Conservation (phyloP, 2,329 filamentous ascomycete genomes). For the Akanthomyces lecanii region DNA sequence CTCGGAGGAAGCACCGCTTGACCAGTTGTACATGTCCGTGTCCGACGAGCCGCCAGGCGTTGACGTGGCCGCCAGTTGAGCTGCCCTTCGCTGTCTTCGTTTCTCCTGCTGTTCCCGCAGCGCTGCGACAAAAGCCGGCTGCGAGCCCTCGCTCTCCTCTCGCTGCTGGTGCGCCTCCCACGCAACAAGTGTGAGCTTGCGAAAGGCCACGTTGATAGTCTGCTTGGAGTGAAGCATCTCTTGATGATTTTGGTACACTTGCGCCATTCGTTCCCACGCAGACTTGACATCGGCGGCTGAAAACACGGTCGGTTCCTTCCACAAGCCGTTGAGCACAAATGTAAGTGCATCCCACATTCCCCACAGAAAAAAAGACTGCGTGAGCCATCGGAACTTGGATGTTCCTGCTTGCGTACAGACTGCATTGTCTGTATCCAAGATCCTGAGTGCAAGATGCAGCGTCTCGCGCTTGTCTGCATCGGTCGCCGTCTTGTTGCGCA, state of each 20-base stretch:
- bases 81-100: slow-evolving; percentile 6
- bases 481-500: slow-evolving; percentile 25
- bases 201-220: slow-evolving; percentile 27
- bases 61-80: background rate
- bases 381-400: slow-evolving; percentile 29
- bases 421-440: slow-evolving; percentile 32
- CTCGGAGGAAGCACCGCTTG: background rate
- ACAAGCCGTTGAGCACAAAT: slow-evolving; percentile 27
- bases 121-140: slow-evolving; percentile 25
- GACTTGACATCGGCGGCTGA: slow-evolving; percentile 18
- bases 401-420: slow-evolving; percentile 24
- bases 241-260: slow-evolving; percentile 27
- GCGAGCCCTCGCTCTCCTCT: background rate
- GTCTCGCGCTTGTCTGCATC: slow-evolving; percentile 23
- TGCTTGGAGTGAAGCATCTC: slow-evolving; percentile 27
- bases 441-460: slow-evolving; percentile 33
- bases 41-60: background rate
- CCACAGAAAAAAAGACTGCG: slow-evolving; percentile 32
- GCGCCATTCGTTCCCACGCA: slow-evolving; percentile 25
- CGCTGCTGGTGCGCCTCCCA: slow-evolving; percentile 26
- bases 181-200: slow-evolving; percentile 30
- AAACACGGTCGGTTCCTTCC: slow-evolving; percentile 22
- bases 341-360: slow-evolving; percentile 31
- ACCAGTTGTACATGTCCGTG: slow-evolving; percentile 2
- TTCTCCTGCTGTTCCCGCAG: background rate